These are phyloP conservation scores for Omphalotus olearius DNA, from an alignment of 1,284 basidiomycete species.

Conservation along the genomic window DNA sequence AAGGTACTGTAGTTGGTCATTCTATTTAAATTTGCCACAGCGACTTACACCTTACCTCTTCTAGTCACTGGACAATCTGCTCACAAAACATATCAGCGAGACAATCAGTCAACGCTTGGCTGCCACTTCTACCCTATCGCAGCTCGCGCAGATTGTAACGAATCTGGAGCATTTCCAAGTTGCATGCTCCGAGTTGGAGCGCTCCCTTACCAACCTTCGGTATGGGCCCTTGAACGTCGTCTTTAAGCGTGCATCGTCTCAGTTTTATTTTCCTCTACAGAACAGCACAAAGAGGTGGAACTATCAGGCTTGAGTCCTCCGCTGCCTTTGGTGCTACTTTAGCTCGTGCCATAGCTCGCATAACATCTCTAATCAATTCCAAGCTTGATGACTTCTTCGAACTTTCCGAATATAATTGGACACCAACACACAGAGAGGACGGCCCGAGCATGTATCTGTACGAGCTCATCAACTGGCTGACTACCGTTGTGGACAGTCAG, in stretches of 20 bases:
- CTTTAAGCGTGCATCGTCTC: not conserved
- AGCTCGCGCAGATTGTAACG: slow-evolving; percentile 91
- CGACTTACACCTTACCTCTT: not conserved
- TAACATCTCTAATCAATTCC: slow-evolving; percentile 80
- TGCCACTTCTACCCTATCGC: slow-evolving; percentile 80
- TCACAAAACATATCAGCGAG: slow-evolving; percentile 79
- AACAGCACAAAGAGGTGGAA: slow-evolving; percentile 80
- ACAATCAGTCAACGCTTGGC: slow-evolving; percentile 73
- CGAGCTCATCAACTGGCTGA: slow-evolving; percentile 95
- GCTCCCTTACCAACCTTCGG: slow-evolving; percentile 82
- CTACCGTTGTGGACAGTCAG: slow-evolving; percentile 89
- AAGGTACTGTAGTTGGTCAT: slow-evolving; percentile 59
- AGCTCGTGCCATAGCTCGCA: slow-evolving; percentile 69
- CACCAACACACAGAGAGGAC: slow-evolving; percentile 59
- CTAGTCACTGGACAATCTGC: slow-evolving; percentile 84
- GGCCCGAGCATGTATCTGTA: slow-evolving; percentile 90
- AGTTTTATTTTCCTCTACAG: slow-evolving; percentile 31
- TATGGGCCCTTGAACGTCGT: slow-evolving; percentile 20
- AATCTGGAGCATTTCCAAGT: slow-evolving; percentile 92
- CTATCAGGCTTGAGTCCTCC: slow-evolving; percentile 66
- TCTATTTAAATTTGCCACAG: not conserved
- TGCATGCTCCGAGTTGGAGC: slow-evolving; percentile 84
- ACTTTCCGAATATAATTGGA: slow-evolving; percentile 93
- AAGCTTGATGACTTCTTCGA: slow-evolving; percentile 98
- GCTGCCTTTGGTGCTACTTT: slow-evolving; percentile 71